Conservation (phyloP, 2,329 filamentous ascomycete genomes). For the Fusarium sp. region DNA sequence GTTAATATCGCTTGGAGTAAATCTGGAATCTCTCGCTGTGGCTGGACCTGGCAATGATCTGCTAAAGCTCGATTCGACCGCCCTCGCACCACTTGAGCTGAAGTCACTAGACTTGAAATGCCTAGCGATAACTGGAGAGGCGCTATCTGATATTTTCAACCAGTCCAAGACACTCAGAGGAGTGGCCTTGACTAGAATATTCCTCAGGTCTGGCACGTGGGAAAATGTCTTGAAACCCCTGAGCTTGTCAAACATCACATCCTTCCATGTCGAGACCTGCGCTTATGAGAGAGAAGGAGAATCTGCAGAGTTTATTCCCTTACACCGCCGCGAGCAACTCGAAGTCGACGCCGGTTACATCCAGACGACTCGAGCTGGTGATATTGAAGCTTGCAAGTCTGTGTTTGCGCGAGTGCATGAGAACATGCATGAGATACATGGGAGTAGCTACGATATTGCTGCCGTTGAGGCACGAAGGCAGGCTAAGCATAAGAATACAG, state of each 20-base stretch:
- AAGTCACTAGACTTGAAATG: not conserved
- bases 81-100: not conserved
- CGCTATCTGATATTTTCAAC: not conserved
- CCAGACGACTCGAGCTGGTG: not conserved
- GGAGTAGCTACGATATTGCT: not conserved
- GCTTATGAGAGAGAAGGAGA: not conserved
- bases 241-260: not conserved
- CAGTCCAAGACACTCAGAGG: not conserved
- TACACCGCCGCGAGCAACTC: rapidly evolving
- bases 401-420: constrained; percentile 1
- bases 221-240: not conserved
- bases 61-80: not conserved
- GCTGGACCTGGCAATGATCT: not conserved
- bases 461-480: not conserved
- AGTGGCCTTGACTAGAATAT: not conserved
- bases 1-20: not conserved
- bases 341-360: not conserved
- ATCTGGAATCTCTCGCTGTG: not conserved
- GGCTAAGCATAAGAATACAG: not conserved
- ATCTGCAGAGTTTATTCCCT: not conserved
- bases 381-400: not conserved
- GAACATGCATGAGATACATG: not conserved
- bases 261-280: constrained; percentile 4
- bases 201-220: constrained; percentile 7
- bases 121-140: not conserved